Evolutionary conservation across 208 protist genomes (phyloP), one percentile per base, ranked within the genome.

Genomic region (Borovskyia barvae): DNA sequence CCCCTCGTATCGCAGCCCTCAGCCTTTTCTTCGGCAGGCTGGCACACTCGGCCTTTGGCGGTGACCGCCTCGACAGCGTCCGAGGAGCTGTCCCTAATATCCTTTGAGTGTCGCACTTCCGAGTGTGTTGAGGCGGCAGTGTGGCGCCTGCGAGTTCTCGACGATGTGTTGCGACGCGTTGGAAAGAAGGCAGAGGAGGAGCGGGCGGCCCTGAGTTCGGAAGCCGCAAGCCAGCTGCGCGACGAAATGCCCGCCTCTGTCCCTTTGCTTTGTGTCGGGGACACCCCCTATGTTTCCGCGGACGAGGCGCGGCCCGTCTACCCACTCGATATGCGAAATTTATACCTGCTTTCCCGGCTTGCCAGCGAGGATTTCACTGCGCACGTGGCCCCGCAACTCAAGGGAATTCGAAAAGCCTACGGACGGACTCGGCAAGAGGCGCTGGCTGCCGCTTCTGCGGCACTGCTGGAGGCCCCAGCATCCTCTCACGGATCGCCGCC

Each of bases 301-400:
- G 53, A 71, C 40, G 47, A 58, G 46, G 26, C 42, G 1, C 70
- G 76, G 14, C 25, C 39, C 20, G 56, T 46, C 33, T 92, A 85
- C 51, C 65, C 69, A 30, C 51, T 88, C 29, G 82, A 92, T 65
- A 84, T 87, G 67, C 77, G 62, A 22, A 75, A 84, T 52, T 54
- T 87, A n/a, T 85, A 89, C 65, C 46, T 88, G 29, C 40, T 73
- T 17, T 82, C 85, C 3, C 68, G 77, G 7, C 58, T 87, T 19
- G 85, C 82, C 2, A 58, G 62, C 14, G 78, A 82, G 55, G 79
- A 92, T 48, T 68, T 70, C 3, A 67, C 80, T 47, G 58, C 59
- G 5, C 40, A 43, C 20, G 46, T 89, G 26, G 40, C 75, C 8
- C 78, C 73, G 11, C 54, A 72, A 11, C 49, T 85, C 24, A 55